Evolutionary conservation across 1,284 basidiomycete genomes (phyloP).

Genomic region (Porodaedalea pini): DNA sequence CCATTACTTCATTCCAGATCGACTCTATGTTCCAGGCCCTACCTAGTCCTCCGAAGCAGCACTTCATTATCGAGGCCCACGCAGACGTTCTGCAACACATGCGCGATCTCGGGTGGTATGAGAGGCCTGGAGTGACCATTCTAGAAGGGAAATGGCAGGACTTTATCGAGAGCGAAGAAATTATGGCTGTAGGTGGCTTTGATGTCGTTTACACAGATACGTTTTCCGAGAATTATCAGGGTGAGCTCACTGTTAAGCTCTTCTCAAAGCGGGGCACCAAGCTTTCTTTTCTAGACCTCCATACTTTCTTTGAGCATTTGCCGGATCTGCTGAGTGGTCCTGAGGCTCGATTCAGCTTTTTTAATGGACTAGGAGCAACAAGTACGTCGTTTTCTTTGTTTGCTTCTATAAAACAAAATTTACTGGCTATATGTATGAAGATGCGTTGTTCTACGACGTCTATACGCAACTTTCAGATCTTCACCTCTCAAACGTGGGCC

Average conservation of each 20-base stretch:
- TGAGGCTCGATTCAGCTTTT: slow-evolving; percentile 87
- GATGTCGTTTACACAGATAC: slow-evolving; percentile 95
- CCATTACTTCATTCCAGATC: slow-evolving; percentile 46
- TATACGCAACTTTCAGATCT: slow-evolving; percentile 85
- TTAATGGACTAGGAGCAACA: slow-evolving; percentile 95
- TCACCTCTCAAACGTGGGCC: slow-evolving; percentile 80
- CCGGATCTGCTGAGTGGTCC: slow-evolving; percentile 80
- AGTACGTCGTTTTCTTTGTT: slow-evolving; percentile 46
- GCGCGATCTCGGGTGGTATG: slow-evolving; percentile 70
- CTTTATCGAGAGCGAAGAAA: slow-evolving; percentile 55
- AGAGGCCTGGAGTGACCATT: slow-evolving; percentile 73
- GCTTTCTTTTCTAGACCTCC: slow-evolving; percentile 51
- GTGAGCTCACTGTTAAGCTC: slow-evolving; percentile 35
- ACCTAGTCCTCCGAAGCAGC: slow-evolving; percentile 57
- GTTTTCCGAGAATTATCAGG: slow-evolving; percentile 84
- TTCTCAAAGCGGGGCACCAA: background rate
- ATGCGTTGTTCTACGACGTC: slow-evolving; percentile 87
- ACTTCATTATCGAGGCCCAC: slow-evolving; percentile 95
- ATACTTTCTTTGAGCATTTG: slow-evolving; percentile 79
- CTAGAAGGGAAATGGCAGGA: slow-evolving; percentile 95
- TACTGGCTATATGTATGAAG: slow-evolving; percentile 37
- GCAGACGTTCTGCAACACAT: slow-evolving; percentile 85
- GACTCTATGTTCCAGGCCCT: slow-evolving; percentile 79
- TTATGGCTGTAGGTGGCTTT: slow-evolving; percentile 65
- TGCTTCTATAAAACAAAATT: slow-evolving; percentile 6